Evolutionary conservation across 192 early-diverging fungal species (phyloP).

Genomic region (Rhizophagus prolifer): DNA sequence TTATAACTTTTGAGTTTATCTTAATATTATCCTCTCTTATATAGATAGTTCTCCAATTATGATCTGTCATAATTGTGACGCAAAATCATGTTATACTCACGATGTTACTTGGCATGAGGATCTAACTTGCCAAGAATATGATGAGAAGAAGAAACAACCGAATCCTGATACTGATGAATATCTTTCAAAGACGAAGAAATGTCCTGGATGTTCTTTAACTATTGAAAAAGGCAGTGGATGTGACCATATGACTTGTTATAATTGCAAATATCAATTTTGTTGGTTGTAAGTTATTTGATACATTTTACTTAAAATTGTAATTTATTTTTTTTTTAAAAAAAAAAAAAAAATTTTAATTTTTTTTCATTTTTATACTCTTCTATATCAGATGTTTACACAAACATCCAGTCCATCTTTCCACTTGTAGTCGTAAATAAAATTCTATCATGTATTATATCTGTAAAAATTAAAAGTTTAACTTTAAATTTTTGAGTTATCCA

Average conservation of each 20-base stretch:
- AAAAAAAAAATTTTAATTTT: too few relatives aligned
- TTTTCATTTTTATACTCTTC: too few relatives aligned
- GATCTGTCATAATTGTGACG: slow-evolving; percentile 4
- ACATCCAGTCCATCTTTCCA: too few relatives aligned
- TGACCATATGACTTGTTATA: slow-evolving; percentile 6
- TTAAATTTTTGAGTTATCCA: too few relatives aligned
- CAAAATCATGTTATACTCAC: slow-evolving; percentile 20
- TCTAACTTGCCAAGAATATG: slow-evolving; percentile 14
- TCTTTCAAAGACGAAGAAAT: background rate
- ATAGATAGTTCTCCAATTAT: slow-evolving; percentile 14
- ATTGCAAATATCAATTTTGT: slow-evolving; percentile 2
- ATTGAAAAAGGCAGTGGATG: slow-evolving; percentile 16
- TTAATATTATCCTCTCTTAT: too few relatives aligned
- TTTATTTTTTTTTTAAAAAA: too few relatives aligned
- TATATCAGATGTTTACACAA: too few relatives aligned
- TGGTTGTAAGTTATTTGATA: slow-evolving; percentile 14
- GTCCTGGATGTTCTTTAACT: background rate
- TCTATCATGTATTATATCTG: too few relatives aligned
- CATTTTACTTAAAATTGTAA: too few relatives aligned
- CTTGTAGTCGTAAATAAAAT: too few relatives aligned
- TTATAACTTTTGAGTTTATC: too few relatives aligned
- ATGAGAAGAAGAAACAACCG: background rate
- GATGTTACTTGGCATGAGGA: slow-evolving; percentile 15
- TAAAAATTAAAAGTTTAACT: too few relatives aligned
- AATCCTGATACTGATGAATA: slow-evolving; percentile 14